phyloP scores from a whole-genome alignment of 441 rosid species.

The Mallotus japonicus region DNA sequence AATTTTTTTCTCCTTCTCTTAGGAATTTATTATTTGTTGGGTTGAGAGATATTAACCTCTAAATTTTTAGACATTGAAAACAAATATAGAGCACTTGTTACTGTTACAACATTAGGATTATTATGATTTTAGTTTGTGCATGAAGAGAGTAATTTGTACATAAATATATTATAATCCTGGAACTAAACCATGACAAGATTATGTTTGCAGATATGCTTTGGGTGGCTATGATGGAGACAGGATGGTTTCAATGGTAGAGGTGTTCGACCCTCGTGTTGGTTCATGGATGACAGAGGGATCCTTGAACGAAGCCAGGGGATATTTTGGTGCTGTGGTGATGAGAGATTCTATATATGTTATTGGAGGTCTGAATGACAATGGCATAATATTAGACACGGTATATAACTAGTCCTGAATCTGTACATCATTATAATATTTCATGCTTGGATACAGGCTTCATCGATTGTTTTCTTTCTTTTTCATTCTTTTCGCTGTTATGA shows the following conservation, averaged over 20 bases:
- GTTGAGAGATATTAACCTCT: background rate
- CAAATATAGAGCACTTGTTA: background rate
- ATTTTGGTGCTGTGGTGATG: slow-evolving; percentile 33
- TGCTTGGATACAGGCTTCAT: too few relatives aligned
- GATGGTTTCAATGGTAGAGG: slow-evolving; percentile 40
- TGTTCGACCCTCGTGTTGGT: slow-evolving; percentile 40
- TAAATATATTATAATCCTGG: background rate
- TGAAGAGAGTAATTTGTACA: background rate
- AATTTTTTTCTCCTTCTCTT: background rate
- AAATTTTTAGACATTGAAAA: background rate
- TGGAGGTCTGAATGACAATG: slow-evolving; percentile 31
- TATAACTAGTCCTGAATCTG: background rate
- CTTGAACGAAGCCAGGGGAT: slow-evolving; percentile 33
- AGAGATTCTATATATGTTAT: slow-evolving; percentile 32
- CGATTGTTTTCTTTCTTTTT: too few relatives aligned
- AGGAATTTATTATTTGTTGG: background rate
- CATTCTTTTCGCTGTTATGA: background rate
- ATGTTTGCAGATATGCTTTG: slow-evolving; percentile 36
- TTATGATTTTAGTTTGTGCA: background rate
- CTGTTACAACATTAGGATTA: background rate
- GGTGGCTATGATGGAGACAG: slow-evolving; percentile 41
- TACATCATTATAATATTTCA: background rate
- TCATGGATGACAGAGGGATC: slow-evolving; percentile 33
- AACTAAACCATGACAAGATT: background rate
- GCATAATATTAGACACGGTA: slow-evolving; percentile 32